Base-by-base conservation (phyloP, 345 rosid genomes). In the Murraya paniculata region DNA sequence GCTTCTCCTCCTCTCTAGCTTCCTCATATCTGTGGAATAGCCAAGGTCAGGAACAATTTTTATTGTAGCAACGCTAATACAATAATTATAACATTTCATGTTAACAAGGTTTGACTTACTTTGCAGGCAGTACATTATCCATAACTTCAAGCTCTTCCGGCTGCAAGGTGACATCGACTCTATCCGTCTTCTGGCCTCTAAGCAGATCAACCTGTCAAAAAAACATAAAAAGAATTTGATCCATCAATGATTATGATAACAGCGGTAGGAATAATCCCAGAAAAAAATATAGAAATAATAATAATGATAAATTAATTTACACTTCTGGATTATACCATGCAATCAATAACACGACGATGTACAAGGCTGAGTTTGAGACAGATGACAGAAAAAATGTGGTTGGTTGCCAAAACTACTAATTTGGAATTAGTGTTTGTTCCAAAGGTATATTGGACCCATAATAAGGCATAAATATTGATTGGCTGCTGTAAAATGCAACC, bases 1-100 rank as follows among this genome's bases (percentile, higher is more conserved):
- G 67, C 79, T 97, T 97, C 88, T 93, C 99, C 82, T 94, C 98
- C 79, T 97, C 98, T 76, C 99, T 87, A 30, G 99, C 99, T 86
- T 94, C 99, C 89, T 93, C 98, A 7, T 94, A 97, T 88, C 99
- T 96, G 81, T 48, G 27, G 69, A 65, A 75, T 70, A 66, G 68
- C 68, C 61, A 1, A n/a, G 7, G 64, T 80, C 59, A 71, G 66
- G 3, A 78, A 70, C 28, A 9, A 31, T 6, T 21, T 58, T 61
- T 24, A 41, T 60, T 2, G 5, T 41, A 64, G 5, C 1, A 10
- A 77, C 6, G 30, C n/a, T 53, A n/a, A 65, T 2, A 57, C n/a
- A 3, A 10, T 21, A 27, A 21, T 22, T 13, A 39, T 55, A 53
- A 25, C 24, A 66, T 25, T 53, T 22, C 60, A 21, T 9, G 28